These are phyloP conservation scores for Talaromyces sp. DNA, from an alignment of 2,329 filamentous ascomycete genomes.

Conservation along the genomic window DNA sequence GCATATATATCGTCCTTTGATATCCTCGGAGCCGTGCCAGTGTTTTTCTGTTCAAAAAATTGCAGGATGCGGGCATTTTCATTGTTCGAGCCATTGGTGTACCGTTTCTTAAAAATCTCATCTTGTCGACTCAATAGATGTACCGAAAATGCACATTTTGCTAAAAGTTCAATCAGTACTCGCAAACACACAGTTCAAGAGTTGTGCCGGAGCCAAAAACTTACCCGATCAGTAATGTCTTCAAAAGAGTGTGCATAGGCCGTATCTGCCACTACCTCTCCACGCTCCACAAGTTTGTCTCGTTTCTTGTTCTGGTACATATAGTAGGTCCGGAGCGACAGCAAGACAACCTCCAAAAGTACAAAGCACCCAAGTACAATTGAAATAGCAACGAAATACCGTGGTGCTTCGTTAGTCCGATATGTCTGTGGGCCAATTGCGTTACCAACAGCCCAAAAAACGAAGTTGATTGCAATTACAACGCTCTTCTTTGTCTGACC, in stretches of 20 bases:
- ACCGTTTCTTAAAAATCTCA: background rate
- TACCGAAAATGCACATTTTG: background rate
- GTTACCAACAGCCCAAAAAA: conserved; percentile 67
- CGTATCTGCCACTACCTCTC: background rate
- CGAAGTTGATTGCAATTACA: conserved; percentile 66
- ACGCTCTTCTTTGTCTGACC: conserved; percentile 72
- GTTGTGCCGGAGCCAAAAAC: background rate
- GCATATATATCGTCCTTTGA: background rate
- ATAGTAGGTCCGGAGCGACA: conserved; percentile 1
- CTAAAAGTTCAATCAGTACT: background rate
- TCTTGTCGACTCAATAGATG: background rate
- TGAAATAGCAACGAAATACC: background rate
- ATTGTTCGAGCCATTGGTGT: background rate
- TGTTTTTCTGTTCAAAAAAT: too few species aligned
- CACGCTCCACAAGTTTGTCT: background rate
- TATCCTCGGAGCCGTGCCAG: background rate
- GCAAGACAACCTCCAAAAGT: background rate
- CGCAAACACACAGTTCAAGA: too few species aligned
- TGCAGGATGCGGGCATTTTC: too few species aligned
- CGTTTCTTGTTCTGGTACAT: conserved; percentile 2
- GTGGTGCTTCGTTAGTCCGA: conserved; percentile 53
- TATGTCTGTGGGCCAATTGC: conserved; percentile 66
- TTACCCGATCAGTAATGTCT: conserved; percentile 4
- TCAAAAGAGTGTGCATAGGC: conserved; percentile 4
- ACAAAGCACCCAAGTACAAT: conserved; percentile 6